Conservation (phyloP, 352 stramenopile genomes). For the Pythium utonaiense region DNA sequence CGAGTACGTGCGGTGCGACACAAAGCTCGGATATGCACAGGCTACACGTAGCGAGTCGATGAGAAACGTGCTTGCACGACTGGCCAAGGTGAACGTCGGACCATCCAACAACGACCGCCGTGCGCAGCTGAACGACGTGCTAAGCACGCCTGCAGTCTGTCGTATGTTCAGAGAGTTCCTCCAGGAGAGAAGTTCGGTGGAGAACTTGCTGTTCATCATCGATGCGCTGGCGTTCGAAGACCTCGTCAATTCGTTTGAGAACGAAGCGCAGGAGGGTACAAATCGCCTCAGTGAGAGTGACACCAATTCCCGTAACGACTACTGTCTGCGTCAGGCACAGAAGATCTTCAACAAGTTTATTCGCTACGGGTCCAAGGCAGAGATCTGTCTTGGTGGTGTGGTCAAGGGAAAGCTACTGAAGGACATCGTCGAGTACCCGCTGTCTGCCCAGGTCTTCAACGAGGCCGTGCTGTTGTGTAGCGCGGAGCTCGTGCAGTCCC, state of each 20-base stretch:
- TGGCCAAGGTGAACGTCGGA: slow-evolving; percentile 37
- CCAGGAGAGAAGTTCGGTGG: slow-evolving; percentile 47
- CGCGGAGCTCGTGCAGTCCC: slow-evolving; percentile 55
- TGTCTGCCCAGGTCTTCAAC: slow-evolving; percentile 49
- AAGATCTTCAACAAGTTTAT: slow-evolving; percentile 84
- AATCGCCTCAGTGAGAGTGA: slow-evolving; percentile 12
- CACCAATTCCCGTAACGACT: slow-evolving; percentile 41
- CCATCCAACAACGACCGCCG: slow-evolving; percentile 34
- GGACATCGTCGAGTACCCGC: slow-evolving; percentile 41
- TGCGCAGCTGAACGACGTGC: slow-evolving; percentile 44
- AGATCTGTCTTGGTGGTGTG: slow-evolving; percentile 43
- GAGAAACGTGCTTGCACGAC: slow-evolving; percentile 49
- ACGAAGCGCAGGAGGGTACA: not conserved
- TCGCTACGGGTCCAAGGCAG: slow-evolving; percentile 62
- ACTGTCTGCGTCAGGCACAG: slow-evolving; percentile 53
- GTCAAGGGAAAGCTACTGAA: slow-evolving; percentile 49
- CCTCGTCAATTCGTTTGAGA: slow-evolving; percentile 53
- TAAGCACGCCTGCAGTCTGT: slow-evolving; percentile 44
- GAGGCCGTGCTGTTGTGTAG: slow-evolving; percentile 54
- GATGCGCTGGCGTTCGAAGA: slow-evolving; percentile 67
- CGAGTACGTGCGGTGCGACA: slow-evolving; percentile 42
- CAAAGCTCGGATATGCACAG: slow-evolving; percentile 36
- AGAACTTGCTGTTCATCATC: slow-evolving; percentile 65
- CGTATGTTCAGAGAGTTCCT: slow-evolving; percentile 60
- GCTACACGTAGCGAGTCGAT: slow-evolving; percentile 38